These are phyloP conservation scores for Rosa hybrid DNA, from an alignment of 331 rosid genomes.

Conservation along the genomic window DNA sequence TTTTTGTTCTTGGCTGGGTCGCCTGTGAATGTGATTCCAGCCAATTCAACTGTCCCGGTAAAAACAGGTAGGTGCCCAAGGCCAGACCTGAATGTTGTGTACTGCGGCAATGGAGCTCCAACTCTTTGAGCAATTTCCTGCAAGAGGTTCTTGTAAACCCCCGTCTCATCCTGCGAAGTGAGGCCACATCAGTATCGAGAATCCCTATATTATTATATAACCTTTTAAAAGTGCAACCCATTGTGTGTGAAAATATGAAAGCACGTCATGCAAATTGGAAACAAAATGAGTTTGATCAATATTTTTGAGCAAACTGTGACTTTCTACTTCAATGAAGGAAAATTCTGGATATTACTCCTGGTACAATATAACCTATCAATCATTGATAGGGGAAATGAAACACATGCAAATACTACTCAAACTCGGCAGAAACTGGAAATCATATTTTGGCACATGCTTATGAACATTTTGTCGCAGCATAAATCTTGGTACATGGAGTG, in stretches of 20 bases:
- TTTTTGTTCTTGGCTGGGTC: constrained; percentile 91
- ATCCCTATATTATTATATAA: neutral
- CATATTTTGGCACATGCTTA: neutral
- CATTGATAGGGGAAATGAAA: neutral
- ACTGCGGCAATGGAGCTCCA: constrained; percentile 95
- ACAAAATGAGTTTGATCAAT: neutral
- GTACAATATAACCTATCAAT: neutral
- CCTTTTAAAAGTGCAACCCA: neutral
- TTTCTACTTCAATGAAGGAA: neutral
- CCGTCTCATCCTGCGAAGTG: constrained; percentile 76
- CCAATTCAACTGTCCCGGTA: constrained; percentile 90
- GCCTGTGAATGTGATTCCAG: constrained; percentile 86
- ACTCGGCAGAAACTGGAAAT: neutral
- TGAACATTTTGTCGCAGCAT: neutral
- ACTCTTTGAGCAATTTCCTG: constrained; percentile 97
- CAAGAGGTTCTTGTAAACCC: constrained; percentile 90
- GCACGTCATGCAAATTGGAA: neutral
- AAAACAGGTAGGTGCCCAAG: constrained; percentile 93
- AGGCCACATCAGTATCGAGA: constrained; percentile 26
- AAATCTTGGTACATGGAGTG: neutral
- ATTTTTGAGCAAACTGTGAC: neutral
- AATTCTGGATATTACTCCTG: neutral
- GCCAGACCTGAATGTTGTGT: constrained; percentile 89
- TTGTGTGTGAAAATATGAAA: neutral
- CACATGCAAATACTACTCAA: constrained; percentile 1